phyloP scores from a whole-genome alignment of 2,329 filamentous ascomycete genomes.

The Aspergillus vadensis region DNA sequence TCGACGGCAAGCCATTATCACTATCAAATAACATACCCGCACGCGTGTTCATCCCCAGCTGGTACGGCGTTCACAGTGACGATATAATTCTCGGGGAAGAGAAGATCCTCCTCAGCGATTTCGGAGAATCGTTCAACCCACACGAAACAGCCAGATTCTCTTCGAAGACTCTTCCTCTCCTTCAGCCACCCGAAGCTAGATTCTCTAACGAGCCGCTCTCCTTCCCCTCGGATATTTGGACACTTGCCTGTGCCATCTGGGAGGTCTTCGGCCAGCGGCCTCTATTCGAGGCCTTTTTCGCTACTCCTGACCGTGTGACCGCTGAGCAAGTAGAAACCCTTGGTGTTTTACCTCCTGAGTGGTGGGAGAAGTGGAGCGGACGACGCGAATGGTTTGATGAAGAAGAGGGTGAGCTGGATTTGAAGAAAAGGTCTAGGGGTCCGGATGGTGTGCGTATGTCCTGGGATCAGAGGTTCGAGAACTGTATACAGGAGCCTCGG shows the following conservation, averaged over 20 bases:
- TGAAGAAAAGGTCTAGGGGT: constrained; percentile 3
- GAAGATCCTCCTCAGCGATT: background rate
- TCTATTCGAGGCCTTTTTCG: constrained; percentile 32
- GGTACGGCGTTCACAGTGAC: background rate
- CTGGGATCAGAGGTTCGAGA: constrained; percentile 21
- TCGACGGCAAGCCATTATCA: constrained; percentile 24
- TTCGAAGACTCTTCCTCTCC: constrained; percentile 28
- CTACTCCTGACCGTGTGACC: constrained; percentile 33
- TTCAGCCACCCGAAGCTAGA: constrained; percentile 37
- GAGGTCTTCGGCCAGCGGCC: constrained; percentile 34
- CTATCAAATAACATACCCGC: constrained; percentile 22
- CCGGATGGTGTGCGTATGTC: constrained; percentile 9
- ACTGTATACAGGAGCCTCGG: constrained; percentile 30
- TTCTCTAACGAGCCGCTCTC: constrained; percentile 39
- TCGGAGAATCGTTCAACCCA: background rate
- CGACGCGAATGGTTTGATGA: constrained; percentile 18
- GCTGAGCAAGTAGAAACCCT: constrained; percentile 36
- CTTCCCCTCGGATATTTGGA: constrained; percentile 45
- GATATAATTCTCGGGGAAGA: background rate
- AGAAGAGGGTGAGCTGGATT: constrained; percentile 22
- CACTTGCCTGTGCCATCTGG: constrained; percentile 43
- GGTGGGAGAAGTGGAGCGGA: constrained; percentile 19
- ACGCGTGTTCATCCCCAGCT: constrained; percentile 6
- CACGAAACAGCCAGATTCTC: constrained; percentile 2
- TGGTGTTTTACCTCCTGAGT: constrained; percentile 32